phyloP scores from a whole-genome alignment of 805 yeast species.

The Lipomyces mesembrius region DNA sequence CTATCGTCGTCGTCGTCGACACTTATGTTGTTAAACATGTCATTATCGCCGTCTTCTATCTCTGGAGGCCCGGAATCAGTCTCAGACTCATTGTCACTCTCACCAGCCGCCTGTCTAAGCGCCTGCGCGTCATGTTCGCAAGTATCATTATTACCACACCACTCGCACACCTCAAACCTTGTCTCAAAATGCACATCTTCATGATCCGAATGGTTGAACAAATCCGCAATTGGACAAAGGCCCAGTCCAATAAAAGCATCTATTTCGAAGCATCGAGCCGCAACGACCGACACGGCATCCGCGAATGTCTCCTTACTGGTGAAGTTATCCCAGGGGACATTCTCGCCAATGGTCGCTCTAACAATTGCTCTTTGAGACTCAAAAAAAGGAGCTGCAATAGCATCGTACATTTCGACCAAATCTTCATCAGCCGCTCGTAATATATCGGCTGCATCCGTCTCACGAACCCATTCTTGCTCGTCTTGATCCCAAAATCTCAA shows the following conservation, averaged over 20 bases:
- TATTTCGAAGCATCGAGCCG: slow-evolving; percentile 80
- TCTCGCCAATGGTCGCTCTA: slow-evolving; percentile 3
- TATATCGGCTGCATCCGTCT: slow-evolving; percentile 65
- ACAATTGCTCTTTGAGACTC: slow-evolving; percentile 23
- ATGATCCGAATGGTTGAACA: slow-evolving; percentile 72
- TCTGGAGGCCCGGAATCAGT: slow-evolving; percentile 38
- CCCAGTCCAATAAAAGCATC: slow-evolving; percentile 76
- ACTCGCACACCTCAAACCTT: slow-evolving; percentile 55
- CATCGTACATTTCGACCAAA: slow-evolving; percentile 48
- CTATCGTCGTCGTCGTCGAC: slow-evolving; percentile 2
- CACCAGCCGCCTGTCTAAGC: slow-evolving; percentile 43
- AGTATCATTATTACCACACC: slow-evolving; percentile 45
- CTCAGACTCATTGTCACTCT: slow-evolving; percentile 41
- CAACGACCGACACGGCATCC: slow-evolving; percentile 63
- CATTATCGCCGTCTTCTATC: background rate
- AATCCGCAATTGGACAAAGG: slow-evolving; percentile 88
- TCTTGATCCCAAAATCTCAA: slow-evolving; percentile 65
- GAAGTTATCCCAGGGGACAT: slow-evolving; percentile 1
- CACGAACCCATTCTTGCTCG: slow-evolving; percentile 52
- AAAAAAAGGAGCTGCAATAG: slow-evolving; percentile 45
- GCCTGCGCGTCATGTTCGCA: slow-evolving; percentile 43
- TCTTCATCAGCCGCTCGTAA: slow-evolving; percentile 62
- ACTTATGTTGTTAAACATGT: background rate
- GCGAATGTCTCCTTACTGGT: slow-evolving; percentile 43
- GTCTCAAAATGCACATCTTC: slow-evolving; percentile 74